Conservation (phyloP, 148 eudicot species). For the Dysphania ambrosioides region DNA sequence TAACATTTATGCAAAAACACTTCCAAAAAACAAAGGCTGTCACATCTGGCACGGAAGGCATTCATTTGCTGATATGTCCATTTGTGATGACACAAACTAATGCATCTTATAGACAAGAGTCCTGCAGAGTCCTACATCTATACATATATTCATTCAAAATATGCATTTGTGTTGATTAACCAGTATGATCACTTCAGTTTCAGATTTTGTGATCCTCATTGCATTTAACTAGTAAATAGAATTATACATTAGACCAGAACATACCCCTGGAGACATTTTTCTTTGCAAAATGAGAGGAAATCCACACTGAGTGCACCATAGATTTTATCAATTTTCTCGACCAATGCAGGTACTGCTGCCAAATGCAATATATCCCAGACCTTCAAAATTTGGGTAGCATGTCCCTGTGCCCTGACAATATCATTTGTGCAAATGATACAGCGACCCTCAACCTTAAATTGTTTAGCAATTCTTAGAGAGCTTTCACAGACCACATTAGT, state of each 20-base stretch:
- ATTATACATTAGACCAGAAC: neutral
- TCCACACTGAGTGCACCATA: slow-evolving; percentile 30
- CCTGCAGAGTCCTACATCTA: neutral
- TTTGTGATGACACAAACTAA: neutral
- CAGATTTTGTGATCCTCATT: neutral
- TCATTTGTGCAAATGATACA: slow-evolving; percentile 42
- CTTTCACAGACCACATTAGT: slow-evolving; percentile 16
- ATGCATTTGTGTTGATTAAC: neutral
- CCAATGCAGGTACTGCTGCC: slow-evolving; percentile 29
- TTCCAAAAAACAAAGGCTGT: neutral
- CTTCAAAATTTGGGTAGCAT: slow-evolving; percentile 34
- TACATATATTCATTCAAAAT: neutral
- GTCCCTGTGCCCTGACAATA: slow-evolving; percentile 17
- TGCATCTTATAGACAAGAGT: neutral
- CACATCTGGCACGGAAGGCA: neutral
- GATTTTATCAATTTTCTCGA: slow-evolving; percentile 30
- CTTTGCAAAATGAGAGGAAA: slow-evolving; percentile 32
- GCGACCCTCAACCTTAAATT: slow-evolving; percentile 27
- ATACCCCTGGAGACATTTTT: slow-evolving; percentile 36
- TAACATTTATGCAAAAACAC: neutral
- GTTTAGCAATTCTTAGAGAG: slow-evolving; percentile 20
- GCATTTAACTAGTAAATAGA: neutral
- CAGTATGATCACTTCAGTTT: neutral
- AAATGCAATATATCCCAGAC: slow-evolving; percentile 47
- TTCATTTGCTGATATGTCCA: neutral